These are phyloP conservation scores for Gyrodon lividus DNA, from an alignment of 768 basidiomycete genomes.

Conservation along the genomic window DNA sequence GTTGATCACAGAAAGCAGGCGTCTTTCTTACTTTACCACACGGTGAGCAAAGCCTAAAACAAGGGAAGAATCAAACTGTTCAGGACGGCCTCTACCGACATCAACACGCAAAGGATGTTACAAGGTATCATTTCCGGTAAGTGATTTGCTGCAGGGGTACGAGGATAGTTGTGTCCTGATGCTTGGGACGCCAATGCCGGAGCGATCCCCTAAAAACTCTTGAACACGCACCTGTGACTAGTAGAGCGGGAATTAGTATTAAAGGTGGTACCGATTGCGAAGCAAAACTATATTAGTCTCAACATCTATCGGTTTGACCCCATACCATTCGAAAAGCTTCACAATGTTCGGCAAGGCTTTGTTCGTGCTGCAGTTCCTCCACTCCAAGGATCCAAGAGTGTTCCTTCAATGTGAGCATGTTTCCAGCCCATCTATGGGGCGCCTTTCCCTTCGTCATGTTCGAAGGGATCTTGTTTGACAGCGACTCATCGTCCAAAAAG, in stretches of 20 bases:
- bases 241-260: no score
- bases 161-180: no score
- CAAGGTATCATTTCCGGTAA: neutral
- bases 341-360: neutral
- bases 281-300: neutral
- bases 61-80: no score
- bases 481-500: conserved; percentile 10
- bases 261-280: no score
- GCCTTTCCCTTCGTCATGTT: neutral
- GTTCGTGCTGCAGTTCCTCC: neutral
- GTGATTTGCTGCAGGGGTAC: neutral
- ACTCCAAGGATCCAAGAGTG: neutral
- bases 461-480: conserved; percentile 2
- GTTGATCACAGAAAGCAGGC: no score
- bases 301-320: neutral
- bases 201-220: neutral
- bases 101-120: no score
- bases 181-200: no score
- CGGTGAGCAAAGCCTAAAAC: no score
- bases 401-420: conserved; percentile 7
- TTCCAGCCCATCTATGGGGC: conserved; percentile 10
- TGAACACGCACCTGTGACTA: neutral
- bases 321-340: neutral
- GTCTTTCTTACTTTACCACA: no score
- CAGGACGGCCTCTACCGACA: no score